Base-by-base conservation (phyloP, 1,139 yeast species). In the Magnusiomyces ingens region DNA sequence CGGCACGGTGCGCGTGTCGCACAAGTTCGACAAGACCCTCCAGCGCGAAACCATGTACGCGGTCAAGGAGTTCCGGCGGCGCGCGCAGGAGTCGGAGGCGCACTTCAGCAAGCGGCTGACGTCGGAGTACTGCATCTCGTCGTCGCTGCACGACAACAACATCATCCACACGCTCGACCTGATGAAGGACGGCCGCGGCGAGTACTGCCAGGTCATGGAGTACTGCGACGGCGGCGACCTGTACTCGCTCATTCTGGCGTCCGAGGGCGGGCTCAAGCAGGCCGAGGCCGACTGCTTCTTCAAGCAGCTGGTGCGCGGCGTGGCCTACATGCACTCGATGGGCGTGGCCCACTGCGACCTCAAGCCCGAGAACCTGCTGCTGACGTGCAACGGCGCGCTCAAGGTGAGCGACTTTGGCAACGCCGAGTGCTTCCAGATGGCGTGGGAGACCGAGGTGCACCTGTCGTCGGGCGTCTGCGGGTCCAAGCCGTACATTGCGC, bases 401-500 rank as follows among this genome's bases (percentile, higher is more conserved):
- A 93, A 93, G 68, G 90, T 93, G 58, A 87, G 96, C 2, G 99
- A 93, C 71, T 93, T 93, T 67, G 99, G 99, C 51, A 90, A 89
- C 65, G 89, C 95, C 44, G 97, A 90, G 68, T 91, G 97, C 68
- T 93, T 93, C 71, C 82, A 84, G 59, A 90, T 90, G 93, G 97
- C 97, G 0, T 93, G 98, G 98, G 98, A 93, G 64, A 77, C 78
- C 50, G 90, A 88, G 37, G 80, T 91, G 45, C 96, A 89, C 67
- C 69, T 85, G 58, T 82, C 90, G 61, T 84, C 82, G 55, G 98
- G 97, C 12, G 78, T 90, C 13, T 86, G 95, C 67, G 97, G 97
- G 2, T 85, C 96, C 0, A 83, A 89, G 8, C 97, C 98, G 1
- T 93, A 93, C 67, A 93, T 93, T 65, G 96, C 98, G 0, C 98